Conservation (phyloP, 805 yeast species). For the Hanseniaspora lachancei region DNA sequence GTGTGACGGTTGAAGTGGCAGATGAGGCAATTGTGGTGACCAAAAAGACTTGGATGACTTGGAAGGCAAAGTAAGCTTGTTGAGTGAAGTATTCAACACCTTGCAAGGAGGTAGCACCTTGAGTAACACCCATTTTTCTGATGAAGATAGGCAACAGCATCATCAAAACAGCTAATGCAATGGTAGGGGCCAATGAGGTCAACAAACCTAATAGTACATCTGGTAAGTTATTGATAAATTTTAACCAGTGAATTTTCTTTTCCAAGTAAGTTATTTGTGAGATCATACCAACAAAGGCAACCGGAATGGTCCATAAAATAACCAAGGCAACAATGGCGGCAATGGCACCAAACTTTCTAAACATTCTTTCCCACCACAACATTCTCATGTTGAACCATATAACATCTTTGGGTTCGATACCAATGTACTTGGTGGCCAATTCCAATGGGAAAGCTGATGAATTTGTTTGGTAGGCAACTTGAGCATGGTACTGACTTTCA, state of each 20-base stretch:
- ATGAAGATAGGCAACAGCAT: constrained; percentile 52
- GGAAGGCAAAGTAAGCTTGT: constrained; percentile 54
- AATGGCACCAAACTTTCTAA: constrained; percentile 39
- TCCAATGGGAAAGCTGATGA: constrained; percentile 55
- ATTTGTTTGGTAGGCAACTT: constrained; percentile 51
- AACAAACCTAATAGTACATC: constrained; percentile 42
- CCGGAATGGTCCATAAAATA: constrained; percentile 64
- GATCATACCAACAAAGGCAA: constrained; percentile 62
- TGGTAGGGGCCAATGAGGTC: constrained; percentile 57
- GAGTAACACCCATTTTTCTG: constrained; percentile 44
- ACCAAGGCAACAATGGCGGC: constrained; percentile 44
- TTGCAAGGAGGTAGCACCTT: constrained; percentile 48
- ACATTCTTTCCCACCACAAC: constrained; percentile 66
- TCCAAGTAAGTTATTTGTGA: constrained; percentile 56
- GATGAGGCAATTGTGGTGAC: constrained; percentile 62
- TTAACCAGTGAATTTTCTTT: constrained; percentile 40
- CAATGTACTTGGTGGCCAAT: constrained; percentile 47
- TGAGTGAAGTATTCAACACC: constrained; percentile 52
- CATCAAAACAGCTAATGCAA: constrained; percentile 54
- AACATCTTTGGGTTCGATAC: constrained; percentile 50
- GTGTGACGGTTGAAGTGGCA: constrained; percentile 53
- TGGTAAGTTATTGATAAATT: constrained; percentile 47
- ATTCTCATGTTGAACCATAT: constrained; percentile 63
- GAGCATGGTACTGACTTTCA: constrained; percentile 63
- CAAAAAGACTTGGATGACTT: constrained; percentile 57